phyloP scores from a whole-genome alignment of 768 basidiomycete species.

The Tricholoma bakamatsutake region DNA sequence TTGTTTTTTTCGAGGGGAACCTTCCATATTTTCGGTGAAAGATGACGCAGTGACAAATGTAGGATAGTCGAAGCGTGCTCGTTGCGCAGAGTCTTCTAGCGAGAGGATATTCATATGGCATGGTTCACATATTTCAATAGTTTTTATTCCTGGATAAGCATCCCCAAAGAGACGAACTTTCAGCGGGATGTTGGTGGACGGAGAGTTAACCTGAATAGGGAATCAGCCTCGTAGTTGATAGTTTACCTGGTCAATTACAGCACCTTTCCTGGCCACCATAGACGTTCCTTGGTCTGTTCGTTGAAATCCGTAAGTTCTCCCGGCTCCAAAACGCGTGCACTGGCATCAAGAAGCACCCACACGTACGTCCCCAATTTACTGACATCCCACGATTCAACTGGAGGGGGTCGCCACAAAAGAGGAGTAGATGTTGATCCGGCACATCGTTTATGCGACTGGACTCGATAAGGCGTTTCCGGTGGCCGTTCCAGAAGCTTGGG shows the following conservation, averaged over 20 bases:
- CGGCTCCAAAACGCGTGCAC: slow-evolving; percentile 28
- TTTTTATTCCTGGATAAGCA: slow-evolving; percentile 18
- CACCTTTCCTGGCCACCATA: slow-evolving; percentile 77
- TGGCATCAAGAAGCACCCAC: slow-evolving; percentile 48
- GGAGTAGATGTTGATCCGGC: background rate
- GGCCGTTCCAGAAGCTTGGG: slow-evolving; percentile 2
- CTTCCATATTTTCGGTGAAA: slow-evolving; percentile 5
- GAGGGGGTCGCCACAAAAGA: background rate
- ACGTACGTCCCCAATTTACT: slow-evolving; percentile 33
- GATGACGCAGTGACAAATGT: slow-evolving; percentile 23
- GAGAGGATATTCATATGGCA: slow-evolving; percentile 38
- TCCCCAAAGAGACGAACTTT: slow-evolving; percentile 23
- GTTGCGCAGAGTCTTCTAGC: slow-evolving; percentile 20
- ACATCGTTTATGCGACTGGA: background rate
- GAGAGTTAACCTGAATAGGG: slow-evolving; percentile 15
- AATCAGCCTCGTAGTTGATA: slow-evolving; percentile 1
- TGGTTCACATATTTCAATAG: slow-evolving; percentile 27
- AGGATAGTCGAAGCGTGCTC: slow-evolving; percentile 37
- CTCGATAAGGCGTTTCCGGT: background rate
- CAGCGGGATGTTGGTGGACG: slow-evolving; percentile 13
- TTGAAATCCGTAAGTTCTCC: slow-evolving; percentile 16
- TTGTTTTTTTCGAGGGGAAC: slow-evolving; percentile 42
- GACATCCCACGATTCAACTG: slow-evolving; percentile 16
- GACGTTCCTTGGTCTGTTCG: slow-evolving; percentile 18
- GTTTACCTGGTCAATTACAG: slow-evolving; percentile 14